These are phyloP conservation scores for Lumnitzera littorea DNA, from an alignment of 345 rosid genomes.

Conservation along the genomic window DNA sequence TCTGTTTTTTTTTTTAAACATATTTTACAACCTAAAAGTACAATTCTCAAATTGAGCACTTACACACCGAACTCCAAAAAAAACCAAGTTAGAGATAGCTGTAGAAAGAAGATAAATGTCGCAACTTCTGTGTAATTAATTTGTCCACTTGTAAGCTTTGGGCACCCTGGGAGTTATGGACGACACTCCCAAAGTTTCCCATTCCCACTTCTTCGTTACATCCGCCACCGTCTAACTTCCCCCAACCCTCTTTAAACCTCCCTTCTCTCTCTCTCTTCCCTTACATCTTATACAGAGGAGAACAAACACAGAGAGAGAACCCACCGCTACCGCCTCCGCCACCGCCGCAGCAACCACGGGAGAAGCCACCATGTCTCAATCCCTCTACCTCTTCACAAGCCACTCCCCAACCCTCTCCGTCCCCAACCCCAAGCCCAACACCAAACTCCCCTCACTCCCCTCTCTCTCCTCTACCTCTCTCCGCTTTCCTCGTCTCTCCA, in stretches of 20 bases:
- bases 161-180: neutral
- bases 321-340: neutral
- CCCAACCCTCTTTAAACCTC: constrained; percentile 4
- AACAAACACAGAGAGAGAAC: neutral
- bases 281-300: constrained; percentile 1
- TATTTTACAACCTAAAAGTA: too few species aligned
- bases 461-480: constrained; percentile 18
- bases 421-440: constrained; percentile 21
- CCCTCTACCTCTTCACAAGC: constrained; percentile 46
- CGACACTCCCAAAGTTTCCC: neutral
- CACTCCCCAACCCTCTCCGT: constrained; percentile 24
- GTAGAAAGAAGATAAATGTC: too few species aligned
- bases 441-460: constrained; percentile 29
- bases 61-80: too few species aligned
- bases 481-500: constrained; percentile 15
- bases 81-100: too few species aligned
- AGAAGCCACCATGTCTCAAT: constrained; percentile 44
- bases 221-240: constrained; percentile 27
- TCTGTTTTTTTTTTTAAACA: too few species aligned
- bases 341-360: constrained; percentile 4
- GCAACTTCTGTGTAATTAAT: too few species aligned
- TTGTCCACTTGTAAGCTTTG: too few species aligned
- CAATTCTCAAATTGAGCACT: too few species aligned
- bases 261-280: neutral
- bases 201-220: constrained; percentile 14